These are phyloP conservation scores for Scheffersomyces illinoinensis DNA, from an alignment of 1,139 yeast species.

Conservation along the genomic window DNA sequence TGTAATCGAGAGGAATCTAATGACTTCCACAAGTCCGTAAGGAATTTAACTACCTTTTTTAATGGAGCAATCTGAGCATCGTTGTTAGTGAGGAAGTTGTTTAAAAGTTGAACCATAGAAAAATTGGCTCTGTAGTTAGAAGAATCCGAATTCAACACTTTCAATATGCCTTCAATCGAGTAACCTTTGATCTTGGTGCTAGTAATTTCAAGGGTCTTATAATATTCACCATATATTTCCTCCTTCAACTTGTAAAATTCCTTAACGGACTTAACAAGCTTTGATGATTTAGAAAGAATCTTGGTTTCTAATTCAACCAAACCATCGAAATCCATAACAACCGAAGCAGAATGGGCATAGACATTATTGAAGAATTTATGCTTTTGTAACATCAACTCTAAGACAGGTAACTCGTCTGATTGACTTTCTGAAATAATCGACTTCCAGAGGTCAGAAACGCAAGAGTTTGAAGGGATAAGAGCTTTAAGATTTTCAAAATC, in stretches of 20 bases:
- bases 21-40: slow-evolving; percentile 56
- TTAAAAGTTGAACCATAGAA: slow-evolving; percentile 20
- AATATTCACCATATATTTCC: slow-evolving; percentile 36
- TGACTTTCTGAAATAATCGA: slow-evolving; percentile 22
- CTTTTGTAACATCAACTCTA: slow-evolving; percentile 29
- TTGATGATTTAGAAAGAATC: slow-evolving; percentile 25
- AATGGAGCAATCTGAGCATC: slow-evolving; percentile 9
- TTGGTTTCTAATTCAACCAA: slow-evolving; percentile 16
- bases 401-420: slow-evolving; percentile 26
- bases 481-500: slow-evolving; percentile 7
- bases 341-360: slow-evolving; percentile 3
- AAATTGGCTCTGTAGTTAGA: slow-evolving; percentile 26
- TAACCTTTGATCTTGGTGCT: background rate
- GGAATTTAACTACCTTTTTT: slow-evolving; percentile 26
- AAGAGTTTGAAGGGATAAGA: slow-evolving; percentile 9
- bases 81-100: slow-evolving; percentile 11
- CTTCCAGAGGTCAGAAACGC: slow-evolving; percentile 13
- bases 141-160: slow-evolving; percentile 21
- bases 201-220: slow-evolving; percentile 13
- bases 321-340: slow-evolving; percentile 5
- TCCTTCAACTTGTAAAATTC: slow-evolving; percentile 49
- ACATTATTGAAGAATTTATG: slow-evolving; percentile 34
- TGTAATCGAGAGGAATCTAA: slow-evolving; percentile 63
- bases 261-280: slow-evolving; percentile 23
- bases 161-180: slow-evolving; percentile 8